Base-by-base conservation (phyloP, 2,329 filamentous ascomycete species). In the Rhinocladiella similis region DNA sequence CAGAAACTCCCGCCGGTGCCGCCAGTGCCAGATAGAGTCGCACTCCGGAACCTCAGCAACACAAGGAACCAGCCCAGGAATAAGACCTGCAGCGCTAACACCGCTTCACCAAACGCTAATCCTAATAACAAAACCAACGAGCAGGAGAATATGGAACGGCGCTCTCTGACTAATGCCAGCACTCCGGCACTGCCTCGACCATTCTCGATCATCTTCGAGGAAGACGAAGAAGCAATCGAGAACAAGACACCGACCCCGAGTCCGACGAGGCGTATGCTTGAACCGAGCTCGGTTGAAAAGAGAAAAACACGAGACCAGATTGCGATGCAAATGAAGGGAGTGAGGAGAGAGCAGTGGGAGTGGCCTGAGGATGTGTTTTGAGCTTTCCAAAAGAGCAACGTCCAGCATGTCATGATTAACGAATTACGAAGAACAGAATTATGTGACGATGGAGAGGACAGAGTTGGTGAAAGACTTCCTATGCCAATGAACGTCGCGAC, bases 281-380 rank as follows among this genome's bases (percentile, higher is more conserved):
- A 36, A 18, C 41, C 46, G 12, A 54, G 38, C n/a, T 35, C 36
- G n/a, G 16, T 53, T 12, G 27, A 42, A 43, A 38, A 48, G 18
- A 46, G 25, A n/a, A 58, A 59, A 33, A 16, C 50, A n/a, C 41
- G 47, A 36, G 52, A 49, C 25, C 53, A 50, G 19, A 35, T 36
- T 22, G 50, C 53, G 7, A 42, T 56, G 27, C 56, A 57, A 39
- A 16, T 57, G 22, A 47, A 39, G 20, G 47, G 47, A 16, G 14
- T 55, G 6, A 54, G 53, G 48, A 51, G 43, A 6, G 60, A 62
- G 33, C 52, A 57, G 35, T 66, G 62, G 62, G 54, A 66, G 50
- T 66, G 64, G 64, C 64, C 64, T 3, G 62, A 64, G 6, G 64
- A 66, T 57, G 59, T 65, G 20, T 66, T 66, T 49, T 65, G 50